A percentile compares a stretch with the other conserved stretches of the same genome.
phyloP scores from a whole-genome alignment of 176 grass and related monocot species.

The Oryza meridionalis region DNA sequence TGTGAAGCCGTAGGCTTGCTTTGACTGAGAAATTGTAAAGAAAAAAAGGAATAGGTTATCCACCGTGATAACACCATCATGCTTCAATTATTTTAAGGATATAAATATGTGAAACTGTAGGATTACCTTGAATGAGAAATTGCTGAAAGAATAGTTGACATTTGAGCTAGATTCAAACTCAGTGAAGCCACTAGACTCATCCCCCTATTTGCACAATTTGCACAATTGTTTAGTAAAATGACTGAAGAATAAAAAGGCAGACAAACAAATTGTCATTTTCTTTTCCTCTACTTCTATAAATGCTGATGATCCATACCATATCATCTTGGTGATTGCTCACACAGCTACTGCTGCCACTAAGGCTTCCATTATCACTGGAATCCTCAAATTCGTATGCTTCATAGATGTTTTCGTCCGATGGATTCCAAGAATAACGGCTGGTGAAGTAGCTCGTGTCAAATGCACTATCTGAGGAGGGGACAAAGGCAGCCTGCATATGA shows the following conservation, averaged over 20 bases:
- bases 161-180: slow-evolving; percentile 80
- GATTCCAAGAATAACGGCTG: slow-evolving; percentile 99
- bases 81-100: background rate
- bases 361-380: slow-evolving; percentile 95
- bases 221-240: slow-evolving; percentile 35
- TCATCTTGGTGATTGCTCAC: slow-evolving; percentile 96
- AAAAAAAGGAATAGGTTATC: background rate
- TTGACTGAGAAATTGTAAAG: background rate
- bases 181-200: slow-evolving; percentile 73
- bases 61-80: background rate
- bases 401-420: slow-evolving; percentile 86
- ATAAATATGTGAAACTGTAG: slow-evolving; percentile 23
- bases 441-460: slow-evolving; percentile 98
- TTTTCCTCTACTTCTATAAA: slow-evolving; percentile 1
- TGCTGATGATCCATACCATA: slow-evolving; percentile 56
- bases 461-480: slow-evolving; percentile 92
- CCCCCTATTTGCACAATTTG: slow-evolving; percentile 59
- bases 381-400: slow-evolving; percentile 91
- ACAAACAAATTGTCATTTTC: background rate
- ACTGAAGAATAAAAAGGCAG: slow-evolving; percentile 14
- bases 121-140: slow-evolving; percentile 99
- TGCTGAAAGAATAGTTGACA: slow-evolving; percentile 99
- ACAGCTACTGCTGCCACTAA: slow-evolving; percentile 93
- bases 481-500: slow-evolving; percentile 89
- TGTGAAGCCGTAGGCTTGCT: background rate